These are phyloP conservation scores for Trypanosoma rangeli DNA, from an alignment of 208 protist genomes.

Conservation along the genomic window DNA sequence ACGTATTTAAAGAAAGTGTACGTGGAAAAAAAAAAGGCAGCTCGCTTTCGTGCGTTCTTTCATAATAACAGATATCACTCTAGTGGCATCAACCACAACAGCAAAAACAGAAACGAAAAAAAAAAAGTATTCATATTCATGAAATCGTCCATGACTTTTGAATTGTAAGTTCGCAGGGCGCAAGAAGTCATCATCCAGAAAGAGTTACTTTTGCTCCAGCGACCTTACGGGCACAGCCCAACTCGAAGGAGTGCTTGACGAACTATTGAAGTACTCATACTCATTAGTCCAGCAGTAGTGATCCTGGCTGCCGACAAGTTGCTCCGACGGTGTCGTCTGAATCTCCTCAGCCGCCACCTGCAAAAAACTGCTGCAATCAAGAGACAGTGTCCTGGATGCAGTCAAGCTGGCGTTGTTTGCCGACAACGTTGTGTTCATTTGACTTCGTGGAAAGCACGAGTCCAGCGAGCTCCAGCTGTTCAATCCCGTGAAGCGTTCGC, in stretches of 20 bases:
- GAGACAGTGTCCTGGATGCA: background rate
- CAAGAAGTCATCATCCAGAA: slow-evolving; percentile 7
- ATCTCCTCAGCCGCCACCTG: slow-evolving; percentile 32
- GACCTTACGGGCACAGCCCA: slow-evolving; percentile 1
- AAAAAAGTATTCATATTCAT: no score
- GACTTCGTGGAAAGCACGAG: background rate
- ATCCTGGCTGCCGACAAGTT: background rate
- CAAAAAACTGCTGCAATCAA: slow-evolving; percentile 27
- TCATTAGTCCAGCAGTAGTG: background rate
- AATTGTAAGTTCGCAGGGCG: no score
- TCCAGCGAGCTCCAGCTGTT: slow-evolving; percentile 14
- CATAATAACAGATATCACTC: no score
- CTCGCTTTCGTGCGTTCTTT: no score
- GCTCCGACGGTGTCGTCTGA: slow-evolving; percentile 1
- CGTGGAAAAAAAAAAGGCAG: no score
- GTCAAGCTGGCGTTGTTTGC: slow-evolving; percentile 1
- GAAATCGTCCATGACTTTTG: no score
- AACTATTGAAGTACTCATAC: background rate
- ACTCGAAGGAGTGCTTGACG: slow-evolving; percentile 1
- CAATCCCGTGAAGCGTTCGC: background rate
- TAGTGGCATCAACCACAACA: no score
- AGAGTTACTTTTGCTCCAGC: background rate
- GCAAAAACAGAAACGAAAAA: no score
- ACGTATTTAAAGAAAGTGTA: no score
- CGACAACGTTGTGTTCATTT: background rate